A percentile compares a stretch with the other conserved stretches of the same genome.
Evolutionary conservation across 148 eudicot species (phyloP).

Genomic region (Rheum nobile): DNA sequence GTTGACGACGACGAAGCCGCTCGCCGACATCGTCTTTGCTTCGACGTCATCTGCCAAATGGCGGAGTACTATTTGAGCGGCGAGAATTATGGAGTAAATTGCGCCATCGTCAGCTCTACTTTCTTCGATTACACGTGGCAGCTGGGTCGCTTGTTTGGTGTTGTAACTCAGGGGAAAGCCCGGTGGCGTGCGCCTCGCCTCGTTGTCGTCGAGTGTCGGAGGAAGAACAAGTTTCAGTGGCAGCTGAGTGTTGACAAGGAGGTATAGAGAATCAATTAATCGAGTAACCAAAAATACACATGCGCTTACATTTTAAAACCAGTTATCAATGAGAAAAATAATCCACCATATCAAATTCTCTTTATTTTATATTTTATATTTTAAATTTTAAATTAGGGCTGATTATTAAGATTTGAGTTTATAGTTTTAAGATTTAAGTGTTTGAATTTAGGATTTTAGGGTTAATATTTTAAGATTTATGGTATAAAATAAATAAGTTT

Average conservation of each 20-base stretch:
- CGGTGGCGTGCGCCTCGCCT: background rate
- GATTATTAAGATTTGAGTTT: too few relatives aligned
- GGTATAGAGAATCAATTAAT: too few relatives aligned
- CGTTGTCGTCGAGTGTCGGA: background rate
- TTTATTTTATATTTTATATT: too few relatives aligned
- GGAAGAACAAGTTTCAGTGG: background rate
- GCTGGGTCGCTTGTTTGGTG: background rate
- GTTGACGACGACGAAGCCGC: background rate
- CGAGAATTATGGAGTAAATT: background rate
- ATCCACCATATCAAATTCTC: too few relatives aligned
- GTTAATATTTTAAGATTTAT: too few relatives aligned
- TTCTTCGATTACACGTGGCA: background rate
- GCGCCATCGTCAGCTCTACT: background rate
- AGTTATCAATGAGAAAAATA: too few relatives aligned
- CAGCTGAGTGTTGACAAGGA: background rate
- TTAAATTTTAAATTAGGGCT: too few relatives aligned
- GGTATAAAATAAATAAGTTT: too few relatives aligned
- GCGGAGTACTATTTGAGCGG: background rate
- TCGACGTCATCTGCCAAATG: background rate
- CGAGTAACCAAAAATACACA: too few relatives aligned
- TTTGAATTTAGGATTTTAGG: too few relatives aligned
- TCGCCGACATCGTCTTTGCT: background rate
- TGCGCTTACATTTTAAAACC: too few relatives aligned
- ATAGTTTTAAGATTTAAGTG: too few relatives aligned
- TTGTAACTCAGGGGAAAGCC: background rate